phyloP scores from a whole-genome alignment of 2,329 filamentous ascomycete genomes.

The Rhytidhysteron rufulum region DNA sequence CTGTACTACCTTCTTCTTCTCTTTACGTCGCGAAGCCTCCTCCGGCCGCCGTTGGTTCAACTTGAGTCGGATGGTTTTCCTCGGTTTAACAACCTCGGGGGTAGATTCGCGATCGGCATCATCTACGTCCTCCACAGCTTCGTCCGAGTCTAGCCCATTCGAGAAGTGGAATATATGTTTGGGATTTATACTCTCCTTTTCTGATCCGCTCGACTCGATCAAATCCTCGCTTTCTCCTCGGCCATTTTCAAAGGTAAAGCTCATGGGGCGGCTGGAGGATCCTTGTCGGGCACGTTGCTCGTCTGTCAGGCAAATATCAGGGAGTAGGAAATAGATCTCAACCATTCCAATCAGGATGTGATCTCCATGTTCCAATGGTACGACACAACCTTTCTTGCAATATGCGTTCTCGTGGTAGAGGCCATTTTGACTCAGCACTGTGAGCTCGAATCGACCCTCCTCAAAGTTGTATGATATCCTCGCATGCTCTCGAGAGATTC shows the following conservation, averaged over 20 bases:
- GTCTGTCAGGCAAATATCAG: slow-evolving; percentile 47
- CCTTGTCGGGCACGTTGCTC: slow-evolving; percentile 50
- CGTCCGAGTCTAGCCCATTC: slow-evolving; percentile 27
- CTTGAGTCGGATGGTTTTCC: slow-evolving; percentile 11
- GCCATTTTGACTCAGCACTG: slow-evolving; percentile 62
- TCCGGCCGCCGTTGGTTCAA: slow-evolving; percentile 21
- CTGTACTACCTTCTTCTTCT: slow-evolving; percentile 7
- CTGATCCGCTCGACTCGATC: slow-evolving; percentile 23
- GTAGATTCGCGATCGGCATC: slow-evolving; percentile 26
- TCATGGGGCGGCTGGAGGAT: slow-evolving; percentile 58
- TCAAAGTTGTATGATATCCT: slow-evolving; percentile 67
- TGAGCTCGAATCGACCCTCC: slow-evolving; percentile 61
- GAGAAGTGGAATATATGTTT: slow-evolving; percentile 27
- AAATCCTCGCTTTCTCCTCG: slow-evolving; percentile 53
- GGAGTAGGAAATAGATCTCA: slow-evolving; percentile 65
- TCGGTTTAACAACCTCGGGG: slow-evolving; percentile 17
- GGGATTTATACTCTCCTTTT: slow-evolving; percentile 29
- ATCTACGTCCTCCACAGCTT: slow-evolving; percentile 28
- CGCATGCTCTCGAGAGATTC: slow-evolving; percentile 70
- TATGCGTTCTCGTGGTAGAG: slow-evolving; percentile 46
- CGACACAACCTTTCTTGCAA: slow-evolving; percentile 12
- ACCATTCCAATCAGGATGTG: slow-evolving; percentile 70
- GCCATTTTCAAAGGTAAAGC: slow-evolving; percentile 66
- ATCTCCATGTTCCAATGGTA: slow-evolving; percentile 59
- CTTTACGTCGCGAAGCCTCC: slow-evolving; percentile 17